Evolutionary conservation across 2,329 filamentous ascomycete genomes (phyloP).

Genomic region (Cytospora piceicola): DNA sequence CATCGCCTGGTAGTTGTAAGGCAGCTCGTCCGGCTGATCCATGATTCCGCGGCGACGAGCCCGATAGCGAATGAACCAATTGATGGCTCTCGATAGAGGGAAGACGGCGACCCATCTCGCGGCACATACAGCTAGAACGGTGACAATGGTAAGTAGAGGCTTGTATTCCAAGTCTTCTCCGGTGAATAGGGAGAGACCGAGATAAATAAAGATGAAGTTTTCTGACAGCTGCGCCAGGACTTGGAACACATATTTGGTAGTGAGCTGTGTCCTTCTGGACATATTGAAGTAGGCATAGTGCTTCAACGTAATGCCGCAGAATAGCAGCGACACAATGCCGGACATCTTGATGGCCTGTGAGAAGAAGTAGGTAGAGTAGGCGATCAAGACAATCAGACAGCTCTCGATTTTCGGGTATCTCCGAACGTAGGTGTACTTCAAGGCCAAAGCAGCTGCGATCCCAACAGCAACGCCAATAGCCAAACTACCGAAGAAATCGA

Average conservation of each 20-base stretch:
- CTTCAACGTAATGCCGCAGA: slow-evolving; percentile 97
- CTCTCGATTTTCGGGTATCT: slow-evolving; percentile 96
- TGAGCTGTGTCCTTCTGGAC: slow-evolving; percentile 95
- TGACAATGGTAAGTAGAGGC: slow-evolving; percentile 92
- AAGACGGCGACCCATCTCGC: slow-evolving; percentile 95
- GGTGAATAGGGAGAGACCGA: slow-evolving; percentile 92
- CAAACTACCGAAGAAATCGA: slow-evolving; percentile 94
- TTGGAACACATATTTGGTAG: slow-evolving; percentile 97
- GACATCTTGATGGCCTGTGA: slow-evolving; percentile 96
- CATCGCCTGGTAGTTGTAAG: slow-evolving; percentile 98
- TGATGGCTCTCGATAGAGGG: slow-evolving; percentile 85
- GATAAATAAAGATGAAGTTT: slow-evolving; percentile 99
- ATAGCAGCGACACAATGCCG: slow-evolving; percentile 93
- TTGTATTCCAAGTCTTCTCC: slow-evolving; percentile 88
- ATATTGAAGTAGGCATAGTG: slow-evolving; percentile 99
- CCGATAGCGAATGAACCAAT: slow-evolving; percentile 88
- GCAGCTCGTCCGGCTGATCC: slow-evolving; percentile 83
- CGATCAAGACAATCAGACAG: slow-evolving; percentile 88
- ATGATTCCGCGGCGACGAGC: slow-evolving; percentile 71
- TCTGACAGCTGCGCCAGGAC: slow-evolving; percentile 93
- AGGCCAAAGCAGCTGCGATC: slow-evolving; percentile 79
- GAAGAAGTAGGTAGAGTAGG: slow-evolving; percentile 97
- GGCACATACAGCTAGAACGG: slow-evolving; percentile 86
- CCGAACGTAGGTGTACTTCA: slow-evolving; percentile 94
- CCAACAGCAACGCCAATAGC: slow-evolving; percentile 87